Conservation (phyloP, 2,329 filamentous ascomycete species). For the Phaeomoniella chlamydospora region DNA sequence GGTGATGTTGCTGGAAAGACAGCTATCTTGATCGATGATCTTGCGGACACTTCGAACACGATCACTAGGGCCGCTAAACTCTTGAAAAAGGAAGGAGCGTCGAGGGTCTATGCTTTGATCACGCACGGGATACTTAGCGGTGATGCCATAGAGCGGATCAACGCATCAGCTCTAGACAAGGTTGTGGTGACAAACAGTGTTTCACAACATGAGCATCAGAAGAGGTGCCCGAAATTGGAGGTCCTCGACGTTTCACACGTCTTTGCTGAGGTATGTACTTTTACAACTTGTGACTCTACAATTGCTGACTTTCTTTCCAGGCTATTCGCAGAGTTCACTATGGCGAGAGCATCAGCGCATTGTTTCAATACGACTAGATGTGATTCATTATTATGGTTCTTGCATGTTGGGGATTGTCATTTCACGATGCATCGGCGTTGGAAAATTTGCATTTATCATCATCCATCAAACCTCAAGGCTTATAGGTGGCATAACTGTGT, state of each 20-base stretch:
- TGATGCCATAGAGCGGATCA: constrained; percentile 87
- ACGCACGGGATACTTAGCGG: constrained; percentile 93
- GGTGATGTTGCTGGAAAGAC: constrained; percentile 69
- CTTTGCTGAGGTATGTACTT: constrained; percentile 63
- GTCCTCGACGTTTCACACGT: constrained; percentile 78
- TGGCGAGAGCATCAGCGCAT: constrained; percentile 89
- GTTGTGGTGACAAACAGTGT: constrained; percentile 93
- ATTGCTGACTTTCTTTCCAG: constrained; percentile 23
- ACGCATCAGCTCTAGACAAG: constrained; percentile 82
- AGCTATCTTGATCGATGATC: constrained; percentile 84
- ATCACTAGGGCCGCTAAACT: constrained; percentile 93
- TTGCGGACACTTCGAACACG: constrained; percentile 92
- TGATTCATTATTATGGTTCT: constrained; percentile 3
- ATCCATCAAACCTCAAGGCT: too few species aligned
- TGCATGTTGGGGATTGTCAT: neutral
- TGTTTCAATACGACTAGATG: constrained; percentile 68
- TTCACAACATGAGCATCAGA: constrained; percentile 68
- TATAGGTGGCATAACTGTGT: too few species aligned
- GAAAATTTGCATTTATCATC: too few species aligned
- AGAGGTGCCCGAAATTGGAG: constrained; percentile 72
- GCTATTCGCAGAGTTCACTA: constrained; percentile 91
- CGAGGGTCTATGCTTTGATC: constrained; percentile 75
- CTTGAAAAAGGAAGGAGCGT: constrained; percentile 87
- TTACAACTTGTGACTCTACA: constrained; percentile 9
- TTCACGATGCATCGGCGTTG: neutral